Evolutionary conservation across 768 basidiomycete species (phyloP).

Genomic region (Hypsizygus marmoreus): DNA sequence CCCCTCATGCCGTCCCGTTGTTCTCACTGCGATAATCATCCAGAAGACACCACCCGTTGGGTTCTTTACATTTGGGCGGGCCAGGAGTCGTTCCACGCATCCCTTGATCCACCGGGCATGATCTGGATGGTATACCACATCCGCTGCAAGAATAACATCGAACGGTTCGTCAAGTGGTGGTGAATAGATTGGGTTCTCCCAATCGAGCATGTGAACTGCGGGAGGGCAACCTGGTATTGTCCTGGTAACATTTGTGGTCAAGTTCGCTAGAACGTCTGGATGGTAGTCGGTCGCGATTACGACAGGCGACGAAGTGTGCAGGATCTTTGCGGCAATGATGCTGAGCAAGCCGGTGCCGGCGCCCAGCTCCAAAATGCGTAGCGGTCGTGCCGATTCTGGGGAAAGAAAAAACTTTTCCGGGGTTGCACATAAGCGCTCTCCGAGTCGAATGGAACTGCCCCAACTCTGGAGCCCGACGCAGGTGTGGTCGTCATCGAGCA

Average conservation of each 20-base stretch:
- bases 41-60: conserved; percentile 57
- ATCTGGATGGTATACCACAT: conserved; percentile 73
- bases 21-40: conserved; percentile 72
- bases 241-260: conserved; percentile 56
- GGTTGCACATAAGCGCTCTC: conserved; percentile 56
- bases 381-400: conserved; percentile 13
- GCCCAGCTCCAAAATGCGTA: conserved; percentile 76
- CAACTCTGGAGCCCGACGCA: conserved; percentile 85
- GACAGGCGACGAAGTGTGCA: conserved; percentile 34
- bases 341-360: conserved; percentile 86
- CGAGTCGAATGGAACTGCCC: conserved; percentile 76
- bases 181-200: conserved; percentile 49
- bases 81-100: conserved; percentile 57
- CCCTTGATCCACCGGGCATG: conserved; percentile 71
- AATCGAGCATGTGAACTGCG: conserved; percentile 59
- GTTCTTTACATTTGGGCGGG: conserved; percentile 22
- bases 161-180: conserved; percentile 45
- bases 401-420: conserved; percentile 43
- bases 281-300: conserved; percentile 81
- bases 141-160: conserved; percentile 76
- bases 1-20: conserved; percentile 62
- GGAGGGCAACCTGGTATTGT: conserved; percentile 50
- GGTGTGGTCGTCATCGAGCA: conserved; percentile 68
- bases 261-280: conserved; percentile 71
- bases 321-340: conserved; percentile 55